These are phyloP conservation scores for Calonectria henricotiae DNA, from an alignment of 2,329 filamentous ascomycete genomes.

Conservation along the genomic window DNA sequence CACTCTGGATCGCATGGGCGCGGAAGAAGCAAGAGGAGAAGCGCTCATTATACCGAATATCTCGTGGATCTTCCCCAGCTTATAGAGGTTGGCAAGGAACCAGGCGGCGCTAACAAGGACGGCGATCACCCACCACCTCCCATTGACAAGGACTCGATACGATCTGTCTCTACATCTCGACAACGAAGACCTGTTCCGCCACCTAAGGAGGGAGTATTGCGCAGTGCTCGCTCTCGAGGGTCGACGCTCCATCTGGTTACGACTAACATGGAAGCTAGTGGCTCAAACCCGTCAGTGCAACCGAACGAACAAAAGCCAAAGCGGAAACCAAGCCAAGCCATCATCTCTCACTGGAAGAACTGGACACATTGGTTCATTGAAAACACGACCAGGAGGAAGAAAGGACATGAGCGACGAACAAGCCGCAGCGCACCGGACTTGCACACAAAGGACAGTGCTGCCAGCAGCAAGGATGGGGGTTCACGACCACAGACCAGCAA, in stretches of 20 bases:
- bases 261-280: conserved; percentile 66
- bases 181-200: conserved; percentile 84
- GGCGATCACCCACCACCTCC: conserved; percentile 77
- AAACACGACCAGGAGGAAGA: conserved; percentile 70
- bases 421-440: conserved; percentile 76
- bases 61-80: conserved; percentile 84
- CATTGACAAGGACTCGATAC: conserved; percentile 83
- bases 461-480: conserved; percentile 68
- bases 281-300: conserved; percentile 24
- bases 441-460: conserved; percentile 66
- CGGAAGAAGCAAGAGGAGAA: conserved; percentile 85
- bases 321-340: conserved; percentile 73
- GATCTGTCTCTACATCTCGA: conserved; percentile 84
- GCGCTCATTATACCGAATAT: conserved; percentile 76
- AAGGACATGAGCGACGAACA: conserved; percentile 65
- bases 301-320: conserved; percentile 65
- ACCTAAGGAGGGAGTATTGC: conserved; percentile 84
- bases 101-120: conserved; percentile 63
- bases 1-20: conserved; percentile 74
- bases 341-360: conserved; percentile 75
- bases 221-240: conserved; percentile 81
- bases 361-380: conserved; percentile 77
- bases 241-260: conserved; percentile 92
- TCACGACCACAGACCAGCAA: conserved; percentile 76
- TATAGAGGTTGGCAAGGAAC: conserved; percentile 72